These are phyloP conservation scores for Incumbomyces lentus DNA, from an alignment of 2,329 filamentous ascomycete species.

Conservation along the genomic window DNA sequence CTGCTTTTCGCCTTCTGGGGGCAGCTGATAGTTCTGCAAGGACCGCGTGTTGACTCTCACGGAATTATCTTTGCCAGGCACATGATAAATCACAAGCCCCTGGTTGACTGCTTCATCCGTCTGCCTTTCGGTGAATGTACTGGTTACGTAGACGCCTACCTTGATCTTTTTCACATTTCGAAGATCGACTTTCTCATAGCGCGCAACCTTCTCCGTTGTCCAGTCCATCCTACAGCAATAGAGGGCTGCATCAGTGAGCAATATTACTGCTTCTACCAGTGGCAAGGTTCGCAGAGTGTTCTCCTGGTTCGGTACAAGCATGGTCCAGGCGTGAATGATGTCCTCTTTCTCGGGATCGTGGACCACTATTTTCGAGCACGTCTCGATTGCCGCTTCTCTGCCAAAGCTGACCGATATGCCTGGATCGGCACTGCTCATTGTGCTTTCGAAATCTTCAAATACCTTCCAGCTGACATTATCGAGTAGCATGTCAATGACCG, in stretches of 20 bases:
- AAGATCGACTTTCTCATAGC: constrained; percentile 77
- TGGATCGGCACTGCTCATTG: constrained; percentile 88
- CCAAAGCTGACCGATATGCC: constrained; percentile 77
- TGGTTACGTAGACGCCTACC: constrained; percentile 82
- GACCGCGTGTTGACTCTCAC: constrained; percentile 78
- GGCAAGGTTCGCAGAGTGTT: constrained; percentile 61
- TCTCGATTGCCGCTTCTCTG: constrained; percentile 80
- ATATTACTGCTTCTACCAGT: constrained; percentile 78
- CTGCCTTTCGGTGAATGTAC: constrained; percentile 67
- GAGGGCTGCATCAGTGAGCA: constrained; percentile 73
- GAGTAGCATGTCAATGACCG: constrained; percentile 85
- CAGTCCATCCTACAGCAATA: constrained; percentile 92
- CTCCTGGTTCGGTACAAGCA: constrained; percentile 63
- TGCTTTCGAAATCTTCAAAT: constrained; percentile 88
- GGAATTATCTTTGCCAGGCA: constrained; percentile 59
- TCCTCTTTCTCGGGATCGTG: constrained; percentile 67
- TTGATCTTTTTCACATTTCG: constrained; percentile 62
- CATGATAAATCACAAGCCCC: constrained; percentile 71
- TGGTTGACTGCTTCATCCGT: constrained; percentile 70
- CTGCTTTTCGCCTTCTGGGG: constrained; percentile 12
- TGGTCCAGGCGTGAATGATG: constrained; percentile 78
- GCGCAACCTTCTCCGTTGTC: constrained; percentile 86
- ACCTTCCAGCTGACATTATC: constrained; percentile 76
- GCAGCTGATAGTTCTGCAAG: constrained; percentile 49
- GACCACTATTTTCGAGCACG: constrained; percentile 75